Evolutionary conservation across 2,329 filamentous ascomycete genomes (phyloP).

Genomic region (Stemphylium lycopersici): DNA sequence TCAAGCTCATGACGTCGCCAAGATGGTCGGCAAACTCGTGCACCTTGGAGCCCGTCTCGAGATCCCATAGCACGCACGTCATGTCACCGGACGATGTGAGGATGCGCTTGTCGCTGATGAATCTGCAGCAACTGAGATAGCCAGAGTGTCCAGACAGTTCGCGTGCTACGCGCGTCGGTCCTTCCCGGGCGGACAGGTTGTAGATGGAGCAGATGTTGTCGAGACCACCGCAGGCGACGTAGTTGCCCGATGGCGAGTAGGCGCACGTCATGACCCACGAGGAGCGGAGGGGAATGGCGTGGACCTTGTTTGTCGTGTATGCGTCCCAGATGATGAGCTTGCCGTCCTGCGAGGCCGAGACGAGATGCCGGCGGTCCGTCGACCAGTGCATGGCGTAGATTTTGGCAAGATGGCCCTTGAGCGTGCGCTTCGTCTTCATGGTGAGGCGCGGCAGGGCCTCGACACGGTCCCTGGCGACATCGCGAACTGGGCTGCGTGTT

Average conservation of each 20-base stretch:
- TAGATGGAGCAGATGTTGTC: slow-evolving; percentile 99
- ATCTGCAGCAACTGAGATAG: slow-evolving; percentile 97
- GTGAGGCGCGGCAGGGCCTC: slow-evolving; percentile 90
- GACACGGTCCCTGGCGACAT: slow-evolving; percentile 89
- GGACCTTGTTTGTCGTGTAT: slow-evolving; percentile 99
- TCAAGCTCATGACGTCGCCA: slow-evolving; percentile 99
- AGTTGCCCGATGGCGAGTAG: slow-evolving; percentile 97
- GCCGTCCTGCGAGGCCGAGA: slow-evolving; percentile 97
- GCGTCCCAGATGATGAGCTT: slow-evolving; percentile 99
- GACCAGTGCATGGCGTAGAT: slow-evolving; percentile 99
- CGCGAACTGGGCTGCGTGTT: slow-evolving; percentile 70
- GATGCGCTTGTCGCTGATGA: slow-evolving; percentile 98
- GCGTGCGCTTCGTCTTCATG: slow-evolving; percentile 96
- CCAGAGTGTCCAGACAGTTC: slow-evolving; percentile 97
- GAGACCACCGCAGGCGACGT: slow-evolving; percentile 95
- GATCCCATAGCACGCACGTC: slow-evolving; percentile 99
- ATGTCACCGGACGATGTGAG: slow-evolving; percentile 98
- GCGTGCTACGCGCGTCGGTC: slow-evolving; percentile 93
- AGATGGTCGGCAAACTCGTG: slow-evolving; percentile 98
- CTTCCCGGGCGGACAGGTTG: slow-evolving; percentile 95
- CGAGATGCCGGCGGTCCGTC: slow-evolving; percentile 93
- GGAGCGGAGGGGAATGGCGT: slow-evolving; percentile 94
- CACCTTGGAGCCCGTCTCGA: slow-evolving; percentile 95
- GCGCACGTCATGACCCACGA: slow-evolving; percentile 99
- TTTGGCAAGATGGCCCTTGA: slow-evolving; percentile 98